Evolutionary conservation across 2,329 filamentous ascomycete genomes (phyloP).

Genomic region (Ceratocystis alfenasii): DNA sequence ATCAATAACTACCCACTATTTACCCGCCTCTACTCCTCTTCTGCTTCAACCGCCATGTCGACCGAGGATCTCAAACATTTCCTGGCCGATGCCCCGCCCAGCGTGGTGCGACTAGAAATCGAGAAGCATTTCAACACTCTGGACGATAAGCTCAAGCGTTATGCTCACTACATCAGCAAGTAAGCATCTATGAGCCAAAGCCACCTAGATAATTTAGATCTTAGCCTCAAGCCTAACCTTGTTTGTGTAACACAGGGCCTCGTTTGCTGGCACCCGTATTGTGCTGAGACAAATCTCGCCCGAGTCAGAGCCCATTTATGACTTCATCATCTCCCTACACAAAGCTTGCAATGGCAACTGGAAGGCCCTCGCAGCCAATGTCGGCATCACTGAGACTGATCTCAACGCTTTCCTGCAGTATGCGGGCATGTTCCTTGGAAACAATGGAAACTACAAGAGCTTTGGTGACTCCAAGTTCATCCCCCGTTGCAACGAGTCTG

Average conservation of each 20-base stretch:
- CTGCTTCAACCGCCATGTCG: constrained; percentile 36
- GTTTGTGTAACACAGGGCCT: constrained; percentile 42
- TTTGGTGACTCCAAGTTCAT: constrained; percentile 80
- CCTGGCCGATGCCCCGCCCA: constrained; percentile 80
- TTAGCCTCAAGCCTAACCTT: constrained; percentile 7
- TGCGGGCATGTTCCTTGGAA: constrained; percentile 65
- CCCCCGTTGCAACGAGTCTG: constrained; percentile 53
- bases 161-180: constrained; percentile 82
- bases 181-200: constrained; percentile 31
- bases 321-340: constrained; percentile 65
- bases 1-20: constrained; percentile 9
- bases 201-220: not conserved
- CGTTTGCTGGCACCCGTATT: constrained; percentile 64
- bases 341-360: constrained; percentile 57
- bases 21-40: constrained; percentile 23
- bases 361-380: constrained; percentile 52
- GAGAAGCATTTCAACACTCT: constrained; percentile 82
- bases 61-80: constrained; percentile 59
- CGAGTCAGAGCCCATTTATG: constrained; percentile 69
- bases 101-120: constrained; percentile 76
- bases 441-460: constrained; percentile 75
- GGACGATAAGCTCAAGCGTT: constrained; percentile 66
- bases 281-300: constrained; percentile 72
- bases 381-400: constrained; percentile 51
- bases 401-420: constrained; percentile 63